Evolutionary conservation across 2,329 filamentous ascomycete species (phyloP).

Genomic region (Epichloe gansuensis): DNA sequence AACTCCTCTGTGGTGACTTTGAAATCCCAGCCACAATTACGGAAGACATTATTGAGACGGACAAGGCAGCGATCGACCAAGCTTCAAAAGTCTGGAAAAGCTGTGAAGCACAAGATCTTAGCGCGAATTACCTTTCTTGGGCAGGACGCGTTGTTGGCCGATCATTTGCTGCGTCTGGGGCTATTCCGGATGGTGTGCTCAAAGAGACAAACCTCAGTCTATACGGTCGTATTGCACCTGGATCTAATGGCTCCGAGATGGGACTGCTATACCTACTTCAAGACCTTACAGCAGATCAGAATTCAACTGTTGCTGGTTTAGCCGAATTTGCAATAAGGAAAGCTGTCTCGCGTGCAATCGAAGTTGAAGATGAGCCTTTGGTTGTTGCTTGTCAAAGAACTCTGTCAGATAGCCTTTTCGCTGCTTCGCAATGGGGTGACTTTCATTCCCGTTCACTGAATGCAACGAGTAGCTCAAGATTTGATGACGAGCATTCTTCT

Average conservation of each 20-base stretch:
- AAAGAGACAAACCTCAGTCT: constrained; percentile 44
- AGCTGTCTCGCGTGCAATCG: constrained; percentile 40
- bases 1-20: constrained; percentile 65
- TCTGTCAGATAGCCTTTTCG: constrained; percentile 37
- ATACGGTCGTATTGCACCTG: constrained; percentile 34
- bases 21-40: constrained; percentile 29
- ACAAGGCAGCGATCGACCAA: constrained; percentile 48
- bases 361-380: constrained; percentile 33
- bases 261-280: constrained; percentile 50
- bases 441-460: constrained; percentile 46
- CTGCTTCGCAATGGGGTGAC: constrained; percentile 43
- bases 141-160: constrained; percentile 73
- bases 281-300: constrained; percentile 44
- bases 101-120: constrained; percentile 50
- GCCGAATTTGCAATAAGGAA: constrained; percentile 47
- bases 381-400: constrained; percentile 37
- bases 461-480: constrained; percentile 3
- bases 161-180: constrained; percentile 65
- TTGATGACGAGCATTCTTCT: constrained; percentile 10
- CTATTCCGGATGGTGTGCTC: constrained; percentile 47
- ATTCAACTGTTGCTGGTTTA: constrained; percentile 42
- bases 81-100: constrained; percentile 64
- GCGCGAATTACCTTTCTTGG: constrained; percentile 67
- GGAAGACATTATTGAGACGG: constrained; percentile 56
- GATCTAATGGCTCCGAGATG: constrained; percentile 45